A percentile compares a stretch with the other conserved stretches of the same genome.
Evolutionary conservation across 805 yeast species (phyloP).

Genomic region (Grigorovia jiainica): DNA sequence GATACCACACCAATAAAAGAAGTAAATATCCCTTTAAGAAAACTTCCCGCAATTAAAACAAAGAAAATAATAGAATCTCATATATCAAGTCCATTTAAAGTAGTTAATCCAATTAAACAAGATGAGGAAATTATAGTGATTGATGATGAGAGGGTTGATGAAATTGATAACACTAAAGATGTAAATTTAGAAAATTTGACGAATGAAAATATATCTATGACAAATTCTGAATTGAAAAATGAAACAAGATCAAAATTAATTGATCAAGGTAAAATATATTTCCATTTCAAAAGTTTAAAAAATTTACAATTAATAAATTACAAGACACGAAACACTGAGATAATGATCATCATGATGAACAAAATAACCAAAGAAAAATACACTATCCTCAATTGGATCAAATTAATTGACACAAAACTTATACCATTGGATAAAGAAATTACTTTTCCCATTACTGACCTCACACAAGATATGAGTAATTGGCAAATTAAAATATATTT

Average conservation of each 20-base stretch:
- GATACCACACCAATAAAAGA: no score
- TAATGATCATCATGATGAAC: neutral
- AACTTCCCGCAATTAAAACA: no score
- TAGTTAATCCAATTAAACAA: neutral
- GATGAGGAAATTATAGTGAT: neutral
- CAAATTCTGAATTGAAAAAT: neutral
- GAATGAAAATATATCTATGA: neutral
- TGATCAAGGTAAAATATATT: neutral
- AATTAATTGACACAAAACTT: neutral
- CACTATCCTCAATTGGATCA: neutral
- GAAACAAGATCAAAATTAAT: neutral
- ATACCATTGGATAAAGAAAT: constrained; percentile 55
- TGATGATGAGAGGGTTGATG: neutral
- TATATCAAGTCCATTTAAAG: neutral
- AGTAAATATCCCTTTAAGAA: no score
- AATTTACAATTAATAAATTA: neutral
- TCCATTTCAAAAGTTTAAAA: neutral
- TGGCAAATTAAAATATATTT: constrained; percentile 44
- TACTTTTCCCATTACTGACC: constrained; percentile 36
- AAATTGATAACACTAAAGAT: neutral
- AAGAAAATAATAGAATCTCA: neutral
- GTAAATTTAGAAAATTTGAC: neutral
- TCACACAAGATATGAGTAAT: constrained; percentile 31
- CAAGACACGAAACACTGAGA: neutral
- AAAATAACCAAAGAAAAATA: neutral